A percentile compares a stretch with the other conserved stretches of the same genome.
phyloP scores from a whole-genome alignment of 2,329 filamentous ascomycete genomes.

The Ascochyta lentis region DNA sequence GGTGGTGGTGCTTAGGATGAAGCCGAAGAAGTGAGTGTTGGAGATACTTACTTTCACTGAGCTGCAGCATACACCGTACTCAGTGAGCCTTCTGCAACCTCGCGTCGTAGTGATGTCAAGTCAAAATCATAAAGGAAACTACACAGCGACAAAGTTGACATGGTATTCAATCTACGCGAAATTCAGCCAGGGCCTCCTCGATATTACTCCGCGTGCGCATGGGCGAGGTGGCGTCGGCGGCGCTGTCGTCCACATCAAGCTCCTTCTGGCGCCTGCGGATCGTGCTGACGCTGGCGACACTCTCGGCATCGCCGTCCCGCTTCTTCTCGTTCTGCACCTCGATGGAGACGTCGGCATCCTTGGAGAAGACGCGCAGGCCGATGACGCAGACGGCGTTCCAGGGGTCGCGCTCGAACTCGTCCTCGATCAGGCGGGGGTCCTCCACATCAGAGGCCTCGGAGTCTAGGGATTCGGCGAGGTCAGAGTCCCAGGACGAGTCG shows the following conservation, averaged over 20 bases:
- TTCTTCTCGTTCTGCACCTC: conserved; percentile 55
- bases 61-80: too few species aligned
- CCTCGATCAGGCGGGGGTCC: conserved; percentile 31
- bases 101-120: too few species aligned
- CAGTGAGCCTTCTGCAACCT: too few species aligned
- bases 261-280: conserved; percentile 40
- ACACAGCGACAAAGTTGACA: too few species aligned
- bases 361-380: conserved; percentile 64
- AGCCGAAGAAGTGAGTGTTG: too few species aligned
- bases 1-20: too few species aligned
- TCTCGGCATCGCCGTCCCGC: conserved; percentile 32
- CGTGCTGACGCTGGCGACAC: conserved; percentile 24
- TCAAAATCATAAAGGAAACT: too few species aligned
- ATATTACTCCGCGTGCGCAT: conserved; percentile 39
- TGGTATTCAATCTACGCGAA: too few species aligned
- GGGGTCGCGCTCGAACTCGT: conserved; percentile 57
- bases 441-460: conserved; percentile 38
- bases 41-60: too few species aligned
- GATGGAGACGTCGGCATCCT: conserved; percentile 59
- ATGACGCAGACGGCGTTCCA: conserved; percentile 69
- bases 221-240: conserved; percentile 49
- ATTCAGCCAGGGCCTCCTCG: conserved; percentile 29
- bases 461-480: conserved; percentile 46
- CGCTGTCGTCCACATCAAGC: conserved; percentile 51
- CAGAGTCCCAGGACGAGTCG: conserved; percentile 51